These are phyloP conservation scores for Pseudoturritis turrita DNA, from an alignment of 345 rosid species.

Conservation along the genomic window DNA sequence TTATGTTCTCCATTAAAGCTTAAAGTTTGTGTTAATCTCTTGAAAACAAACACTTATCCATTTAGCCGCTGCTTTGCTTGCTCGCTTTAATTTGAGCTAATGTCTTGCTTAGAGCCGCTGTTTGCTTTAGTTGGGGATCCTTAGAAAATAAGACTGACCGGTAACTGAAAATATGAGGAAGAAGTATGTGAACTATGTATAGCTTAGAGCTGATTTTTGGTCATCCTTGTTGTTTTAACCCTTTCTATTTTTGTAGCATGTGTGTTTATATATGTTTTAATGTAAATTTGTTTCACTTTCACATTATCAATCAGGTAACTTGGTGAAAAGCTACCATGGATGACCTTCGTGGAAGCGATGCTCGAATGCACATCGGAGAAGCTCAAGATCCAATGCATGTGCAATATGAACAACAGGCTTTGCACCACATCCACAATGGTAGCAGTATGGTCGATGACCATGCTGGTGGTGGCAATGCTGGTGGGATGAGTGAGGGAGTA, in stretches of 20 bases:
- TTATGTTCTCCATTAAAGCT: background rate
- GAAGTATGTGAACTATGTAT: background rate
- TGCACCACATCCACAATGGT: constrained; percentile 43
- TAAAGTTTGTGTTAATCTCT: background rate
- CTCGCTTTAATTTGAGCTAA: too few species aligned
- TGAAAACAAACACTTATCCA: background rate
- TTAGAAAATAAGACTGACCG: too few species aligned
- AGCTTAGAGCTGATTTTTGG: background rate
- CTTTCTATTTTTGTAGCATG: background rate
- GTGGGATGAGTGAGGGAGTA: constrained; percentile 31
- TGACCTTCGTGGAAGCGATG: constrained; percentile 38
- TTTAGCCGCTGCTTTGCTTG: too few species aligned
- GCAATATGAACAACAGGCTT: constrained; percentile 41
- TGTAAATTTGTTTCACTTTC: background rate
- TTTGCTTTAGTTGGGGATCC: too few species aligned
- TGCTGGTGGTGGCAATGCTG: constrained; percentile 35
- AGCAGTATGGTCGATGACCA: constrained; percentile 36
- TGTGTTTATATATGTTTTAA: background rate
- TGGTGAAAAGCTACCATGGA: constrained; percentile 37
- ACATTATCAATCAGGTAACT: background rate
- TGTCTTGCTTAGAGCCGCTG: background rate
- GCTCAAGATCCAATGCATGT: constrained; percentile 40
- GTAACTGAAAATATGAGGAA: background rate
- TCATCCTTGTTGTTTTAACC: background rate
- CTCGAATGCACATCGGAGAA: constrained; percentile 40